Evolutionary conservation across 305 asterid species (phyloP), one percentile per base, ranked within the genome.

Genomic region (Fraxinus latifolia): DNA sequence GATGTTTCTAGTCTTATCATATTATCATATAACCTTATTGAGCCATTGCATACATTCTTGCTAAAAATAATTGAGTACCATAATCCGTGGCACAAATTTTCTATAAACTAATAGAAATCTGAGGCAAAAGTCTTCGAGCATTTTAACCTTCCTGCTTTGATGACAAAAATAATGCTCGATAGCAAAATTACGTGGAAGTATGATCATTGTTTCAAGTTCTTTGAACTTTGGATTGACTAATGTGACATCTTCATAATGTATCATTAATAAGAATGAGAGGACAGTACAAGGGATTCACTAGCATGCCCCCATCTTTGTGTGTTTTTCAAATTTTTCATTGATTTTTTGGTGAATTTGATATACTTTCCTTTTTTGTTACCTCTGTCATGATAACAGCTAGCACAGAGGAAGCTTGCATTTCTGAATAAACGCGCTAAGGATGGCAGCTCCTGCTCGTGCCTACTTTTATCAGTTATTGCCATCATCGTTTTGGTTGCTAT

Each of bases 341-440:
- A 19, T 33, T 42, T 1, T 77, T 84, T 76, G 8, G 19, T 7
- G 77, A 67, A 55, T 71, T 78, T 76, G 27, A 81, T 55, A 34
- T 0, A 3, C 58, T 50, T 50, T 14, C 6, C 17, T 50, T 23
- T 53, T 55, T 47, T 29, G 58, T 65, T 74, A 31, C 67, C 71
- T 23, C 42, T 15, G 14, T 68, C 68, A 55, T 36, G 71, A 25
- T 44, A 84, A 84, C 95, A 95, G 97, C 86, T 96, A 65, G 96
- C 93, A 72, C 98, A 94, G 86, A 93, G 70, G 92, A 88, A 87
- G 91, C 98, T 96, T 17, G 98, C 96, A 23, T 84, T 89, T 39
- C 81, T 96, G 92, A 96, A 91, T 88, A 94, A 94, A 82, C 92
- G 95, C 79, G 92, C 96, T 0, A 94, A 90, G 89, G 97, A 97